Evolutionary conservation across 345 rosid genomes (phyloP).

Genomic region (Aegle marmelos): DNA sequence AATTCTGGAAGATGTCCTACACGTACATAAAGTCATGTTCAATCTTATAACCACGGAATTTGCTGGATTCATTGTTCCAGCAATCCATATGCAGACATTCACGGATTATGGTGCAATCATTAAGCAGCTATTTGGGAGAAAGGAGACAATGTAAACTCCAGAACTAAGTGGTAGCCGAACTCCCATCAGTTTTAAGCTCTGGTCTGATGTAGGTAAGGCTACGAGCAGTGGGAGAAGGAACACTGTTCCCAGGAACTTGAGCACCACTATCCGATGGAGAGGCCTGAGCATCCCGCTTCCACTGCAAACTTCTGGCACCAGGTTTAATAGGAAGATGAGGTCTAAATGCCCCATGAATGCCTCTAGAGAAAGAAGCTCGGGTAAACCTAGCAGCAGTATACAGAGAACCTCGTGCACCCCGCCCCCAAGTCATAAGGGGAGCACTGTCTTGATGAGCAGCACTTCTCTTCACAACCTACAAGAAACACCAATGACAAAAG

Average conservation of each 20-base stretch:
- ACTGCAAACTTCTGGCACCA: slow-evolving; percentile 89
- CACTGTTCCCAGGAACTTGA: slow-evolving; percentile 27
- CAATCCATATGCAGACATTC: slow-evolving; percentile 2
- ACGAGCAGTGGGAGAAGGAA: slow-evolving; percentile 41
- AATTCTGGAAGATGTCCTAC: slow-evolving; percentile 6
- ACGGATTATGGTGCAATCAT: neutral
- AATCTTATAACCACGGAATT: neutral
- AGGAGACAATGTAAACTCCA: neutral
- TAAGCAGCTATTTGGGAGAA: neutral
- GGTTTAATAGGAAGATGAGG: slow-evolving; percentile 53
- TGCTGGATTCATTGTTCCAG: neutral
- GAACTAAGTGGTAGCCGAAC: slow-evolving; percentile 29
- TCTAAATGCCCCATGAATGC: slow-evolving; percentile 56
- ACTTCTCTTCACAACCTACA: slow-evolving; percentile 78
- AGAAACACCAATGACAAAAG: slow-evolving; percentile 4
- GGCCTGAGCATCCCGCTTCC: slow-evolving; percentile 77
- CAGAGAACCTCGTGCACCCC: slow-evolving; percentile 38
- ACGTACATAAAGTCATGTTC: slow-evolving; percentile 15
- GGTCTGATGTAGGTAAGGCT: slow-evolving; percentile 77
- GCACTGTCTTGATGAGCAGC: slow-evolving; percentile 53
- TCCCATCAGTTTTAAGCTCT: slow-evolving; percentile 48
- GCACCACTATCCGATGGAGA: slow-evolving; percentile 36
- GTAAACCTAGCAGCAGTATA: slow-evolving; percentile 52
- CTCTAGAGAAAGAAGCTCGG: slow-evolving; percentile 61
- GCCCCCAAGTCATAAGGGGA: slow-evolving; percentile 63